Evolutionary conservation across 352 stramenopile species (phyloP).

Genomic region (Lagenidium giganteum): DNA sequence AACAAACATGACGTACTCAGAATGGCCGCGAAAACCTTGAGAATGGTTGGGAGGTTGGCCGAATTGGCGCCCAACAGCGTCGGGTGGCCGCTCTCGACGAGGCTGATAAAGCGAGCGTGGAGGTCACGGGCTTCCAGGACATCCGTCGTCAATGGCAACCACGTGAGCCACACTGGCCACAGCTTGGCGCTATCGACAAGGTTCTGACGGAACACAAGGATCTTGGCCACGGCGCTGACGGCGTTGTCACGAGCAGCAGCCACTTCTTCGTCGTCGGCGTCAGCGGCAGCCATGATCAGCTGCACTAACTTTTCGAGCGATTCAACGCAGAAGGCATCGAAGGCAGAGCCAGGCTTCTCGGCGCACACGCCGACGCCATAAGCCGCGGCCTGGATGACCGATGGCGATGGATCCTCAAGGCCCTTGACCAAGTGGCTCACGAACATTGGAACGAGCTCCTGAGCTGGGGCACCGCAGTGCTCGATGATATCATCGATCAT

Average conservation of each 20-base stretch:
- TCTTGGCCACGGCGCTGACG: slow-evolving; percentile 80
- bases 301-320: slow-evolving; percentile 74
- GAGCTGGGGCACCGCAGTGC: slow-evolving; percentile 59
- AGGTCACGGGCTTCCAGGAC: slow-evolving; percentile 74
- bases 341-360: slow-evolving; percentile 66
- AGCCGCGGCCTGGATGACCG: slow-evolving; percentile 72
- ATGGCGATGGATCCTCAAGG: slow-evolving; percentile 58
- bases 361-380: slow-evolving; percentile 84
- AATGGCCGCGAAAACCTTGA: slow-evolving; percentile 76
- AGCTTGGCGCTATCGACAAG: slow-evolving; percentile 56
- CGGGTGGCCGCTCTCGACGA: slow-evolving; percentile 51
- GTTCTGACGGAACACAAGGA: slow-evolving; percentile 48
- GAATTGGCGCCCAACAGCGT: slow-evolving; percentile 68
- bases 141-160: slow-evolving; percentile 74
- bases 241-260: slow-evolving; percentile 74
- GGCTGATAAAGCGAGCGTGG: slow-evolving; percentile 62
- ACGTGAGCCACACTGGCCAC: slow-evolving; percentile 75
- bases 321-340: slow-evolving; percentile 59
- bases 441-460: slow-evolving; percentile 75
- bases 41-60: slow-evolving; percentile 48
- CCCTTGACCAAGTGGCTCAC: slow-evolving; percentile 65
- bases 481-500: slow-evolving; percentile 88
- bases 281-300: slow-evolving; percentile 43
- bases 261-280: slow-evolving; percentile 56
- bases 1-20: slow-evolving; percentile 39